Conservation (phyloP, 352 stramenopile species). For the Phytophthora sansomeana region DNA sequence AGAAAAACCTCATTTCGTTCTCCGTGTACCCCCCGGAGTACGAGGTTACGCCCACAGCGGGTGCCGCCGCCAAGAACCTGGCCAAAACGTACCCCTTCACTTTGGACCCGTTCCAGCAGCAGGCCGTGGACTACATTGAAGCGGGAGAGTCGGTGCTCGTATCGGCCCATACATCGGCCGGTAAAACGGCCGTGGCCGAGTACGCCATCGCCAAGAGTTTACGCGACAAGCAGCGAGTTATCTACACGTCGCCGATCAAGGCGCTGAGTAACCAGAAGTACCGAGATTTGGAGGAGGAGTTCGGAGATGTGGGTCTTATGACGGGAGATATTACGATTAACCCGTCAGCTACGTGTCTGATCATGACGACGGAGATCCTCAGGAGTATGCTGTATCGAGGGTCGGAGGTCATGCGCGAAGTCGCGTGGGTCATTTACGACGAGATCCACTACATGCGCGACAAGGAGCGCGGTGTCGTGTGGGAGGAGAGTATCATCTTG, state of each 20-base stretch:
- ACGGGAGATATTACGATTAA: conserved; percentile 99
- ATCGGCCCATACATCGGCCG: conserved; percentile 98
- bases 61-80: conserved; percentile 70
- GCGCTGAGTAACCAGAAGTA: conserved; percentile 99
- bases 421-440: conserved; percentile 99
- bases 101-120: conserved; percentile 98
- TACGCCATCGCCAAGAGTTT: conserved; percentile 99
- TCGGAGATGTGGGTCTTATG: conserved; percentile 98
- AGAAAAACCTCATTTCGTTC: conserved; percentile 97
- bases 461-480: conserved; percentile 98
- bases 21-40: conserved; percentile 90
- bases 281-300: conserved; percentile 96
- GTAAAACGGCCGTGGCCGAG: conserved; percentile 97
- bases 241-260: conserved; percentile 99
- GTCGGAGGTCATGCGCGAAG: conserved; percentile 98
- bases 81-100: conserved; percentile 98
- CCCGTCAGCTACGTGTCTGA: conserved; percentile 96
- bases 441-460: conserved; percentile 99
- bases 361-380: conserved; percentile 99
- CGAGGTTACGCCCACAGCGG: conserved; percentile 51
- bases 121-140: conserved; percentile 97
- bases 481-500: conserved; percentile 99
- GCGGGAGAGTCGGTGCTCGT: conserved; percentile 98
- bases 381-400: conserved; percentile 99
- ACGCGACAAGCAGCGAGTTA: conserved; percentile 92